Percentiles rank a stretch among this genome's conserved stretches.
These are phyloP conservation scores for Tylopilus plumbeoviolaceoides DNA, from an alignment of 768 basidiomycete species.

Conservation along the genomic window DNA sequence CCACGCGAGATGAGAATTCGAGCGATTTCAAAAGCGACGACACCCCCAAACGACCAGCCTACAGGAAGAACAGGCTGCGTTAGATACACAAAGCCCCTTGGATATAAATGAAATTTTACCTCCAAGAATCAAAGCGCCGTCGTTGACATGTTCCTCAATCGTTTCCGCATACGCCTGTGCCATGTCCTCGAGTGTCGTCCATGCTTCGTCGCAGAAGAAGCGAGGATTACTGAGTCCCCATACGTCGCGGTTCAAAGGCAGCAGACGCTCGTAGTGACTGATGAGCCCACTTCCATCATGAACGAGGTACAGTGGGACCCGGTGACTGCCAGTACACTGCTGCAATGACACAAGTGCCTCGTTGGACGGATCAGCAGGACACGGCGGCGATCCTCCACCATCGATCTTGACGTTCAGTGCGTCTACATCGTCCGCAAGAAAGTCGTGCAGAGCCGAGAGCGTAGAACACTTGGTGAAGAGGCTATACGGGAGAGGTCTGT, in stretches of 20 bases:
- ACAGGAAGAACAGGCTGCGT: neutral
- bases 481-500: conserved; percentile 40
- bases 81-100: neutral
- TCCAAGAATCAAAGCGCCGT: conserved; percentile 47
- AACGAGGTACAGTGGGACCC: conserved; percentile 54
- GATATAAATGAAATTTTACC: conserved; percentile 35
- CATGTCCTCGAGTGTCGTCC: conserved; percentile 51
- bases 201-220: conserved; percentile 41
- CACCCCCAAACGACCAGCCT: conserved; percentile 4
- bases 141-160: conserved; percentile 34
- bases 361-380: conserved; percentile 20
- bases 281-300: conserved; percentile 72
- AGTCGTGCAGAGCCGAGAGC: conserved; percentile 20
- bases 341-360: conserved; percentile 37
- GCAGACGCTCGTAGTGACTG: conserved; percentile 46
- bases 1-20: conserved; percentile 41
- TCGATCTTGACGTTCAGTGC: neutral
- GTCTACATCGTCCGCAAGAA: conserved; percentile 6
- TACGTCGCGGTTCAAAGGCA: conserved; percentile 45
- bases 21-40: conserved; percentile 64
- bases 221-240: conserved; percentile 61
- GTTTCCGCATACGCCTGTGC: conserved; percentile 45
- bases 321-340: conserved; percentile 14
- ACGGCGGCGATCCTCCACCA: neutral
- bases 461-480: conserved; percentile 42